Conservation (phyloP, 1,139 yeast genomes). For the Lodderomyces orthopsilosis region DNA sequence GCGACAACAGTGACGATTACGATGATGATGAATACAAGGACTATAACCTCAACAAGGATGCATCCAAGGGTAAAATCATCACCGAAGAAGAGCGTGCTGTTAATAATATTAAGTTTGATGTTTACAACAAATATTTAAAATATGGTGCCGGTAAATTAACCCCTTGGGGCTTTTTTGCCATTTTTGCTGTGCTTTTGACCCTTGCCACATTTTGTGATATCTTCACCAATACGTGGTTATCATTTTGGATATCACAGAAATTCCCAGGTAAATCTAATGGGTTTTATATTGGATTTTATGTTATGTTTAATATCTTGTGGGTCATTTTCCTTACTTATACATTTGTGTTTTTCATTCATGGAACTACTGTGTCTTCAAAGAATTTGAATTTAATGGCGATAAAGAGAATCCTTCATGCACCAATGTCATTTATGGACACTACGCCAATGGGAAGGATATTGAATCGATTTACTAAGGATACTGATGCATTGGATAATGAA, state of each 20-base stretch:
- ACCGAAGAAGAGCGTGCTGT: slow-evolving; percentile 39
- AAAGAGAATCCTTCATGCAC: slow-evolving; percentile 45
- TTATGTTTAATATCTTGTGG: slow-evolving; percentile 48
- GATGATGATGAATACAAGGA: slow-evolving; percentile 18
- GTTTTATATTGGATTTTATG: slow-evolving; percentile 72
- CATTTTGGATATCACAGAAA: slow-evolving; percentile 72
- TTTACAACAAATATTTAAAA: slow-evolving; percentile 46
- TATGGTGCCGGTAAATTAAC: slow-evolving; percentile 55
- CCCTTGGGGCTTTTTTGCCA: slow-evolving; percentile 16
- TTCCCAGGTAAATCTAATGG: slow-evolving; percentile 46
- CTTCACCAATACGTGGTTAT: slow-evolving; percentile 78
- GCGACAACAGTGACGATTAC: neutral
- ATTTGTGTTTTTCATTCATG: slow-evolving; percentile 47
- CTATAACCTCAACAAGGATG: slow-evolving; percentile 22
- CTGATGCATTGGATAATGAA: slow-evolving; percentile 79
- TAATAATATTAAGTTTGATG: slow-evolving; percentile 29
- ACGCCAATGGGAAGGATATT: slow-evolving; percentile 62
- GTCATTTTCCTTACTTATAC: slow-evolving; percentile 37
- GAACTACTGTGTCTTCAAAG: slow-evolving; percentile 50
- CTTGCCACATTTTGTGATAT: slow-evolving; percentile 56
- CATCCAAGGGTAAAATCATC: slow-evolving; percentile 30
- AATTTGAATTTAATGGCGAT: slow-evolving; percentile 43
- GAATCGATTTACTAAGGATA: slow-evolving; percentile 72
- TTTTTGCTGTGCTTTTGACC: slow-evolving; percentile 19
- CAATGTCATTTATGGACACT: slow-evolving; percentile 58